phyloP scores from a whole-genome alignment of 1,139 yeast genomes.

The Suzukiozyma palmioleophila region DNA sequence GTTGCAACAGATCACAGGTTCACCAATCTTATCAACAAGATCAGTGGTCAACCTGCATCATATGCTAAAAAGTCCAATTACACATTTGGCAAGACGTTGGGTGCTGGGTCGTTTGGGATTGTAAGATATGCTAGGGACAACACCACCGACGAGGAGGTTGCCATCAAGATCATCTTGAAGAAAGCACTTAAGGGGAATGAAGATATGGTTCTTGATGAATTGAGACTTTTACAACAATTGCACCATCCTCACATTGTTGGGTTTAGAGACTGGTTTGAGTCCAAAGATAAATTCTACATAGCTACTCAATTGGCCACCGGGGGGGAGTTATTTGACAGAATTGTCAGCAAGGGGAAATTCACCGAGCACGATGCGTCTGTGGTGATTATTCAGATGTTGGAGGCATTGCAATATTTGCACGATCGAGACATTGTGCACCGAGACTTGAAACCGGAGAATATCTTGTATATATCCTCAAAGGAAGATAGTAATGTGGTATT shows the following conservation, averaged over 20 bases:
- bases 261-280: conserved; percentile 85
- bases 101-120: conserved; percentile 91
- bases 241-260: conserved; percentile 79
- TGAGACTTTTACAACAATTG: conserved; percentile 59
- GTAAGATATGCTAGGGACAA: conserved; percentile 71
- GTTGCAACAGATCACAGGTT: conserved; percentile 15
- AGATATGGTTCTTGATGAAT: conserved; percentile 68
- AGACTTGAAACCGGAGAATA: conserved; percentile 87
- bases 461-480: conserved; percentile 55
- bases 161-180: conserved; percentile 79
- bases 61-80: conserved; percentile 61
- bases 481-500: conserved; percentile 66
- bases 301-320: conserved; percentile 84
- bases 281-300: conserved; percentile 69
- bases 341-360: conserved; percentile 68
- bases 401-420: conserved; percentile 75
- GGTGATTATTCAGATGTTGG: conserved; percentile 64
- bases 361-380: conserved; percentile 80
- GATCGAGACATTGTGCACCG: conserved; percentile 76
- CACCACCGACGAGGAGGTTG: conserved; percentile 66
- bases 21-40: conserved; percentile 42
- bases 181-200: conserved; percentile 77
- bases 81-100: conserved; percentile 73
- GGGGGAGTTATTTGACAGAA: conserved; percentile 86
- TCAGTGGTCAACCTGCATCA: conserved; percentile 72